These are phyloP conservation scores for Striga hermonthica DNA, from an alignment of 305 asterid genomes.

Conservation along the genomic window DNA sequence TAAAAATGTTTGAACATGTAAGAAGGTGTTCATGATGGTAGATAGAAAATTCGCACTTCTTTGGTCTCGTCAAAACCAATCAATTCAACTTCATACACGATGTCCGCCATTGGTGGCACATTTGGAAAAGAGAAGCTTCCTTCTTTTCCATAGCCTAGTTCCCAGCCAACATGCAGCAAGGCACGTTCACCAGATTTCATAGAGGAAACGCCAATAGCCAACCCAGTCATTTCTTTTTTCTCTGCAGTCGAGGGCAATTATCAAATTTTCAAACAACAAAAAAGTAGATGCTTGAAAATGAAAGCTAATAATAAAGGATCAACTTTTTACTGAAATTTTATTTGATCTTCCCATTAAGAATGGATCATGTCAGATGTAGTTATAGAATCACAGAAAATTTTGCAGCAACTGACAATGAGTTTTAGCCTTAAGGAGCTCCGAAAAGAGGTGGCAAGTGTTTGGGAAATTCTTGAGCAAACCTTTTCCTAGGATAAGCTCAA, in stretches of 20 bases:
- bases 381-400: not conserved
- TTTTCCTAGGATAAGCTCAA: constrained; percentile 90
- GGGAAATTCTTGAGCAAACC: constrained; percentile 43
- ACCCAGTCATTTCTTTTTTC: constrained; percentile 81
- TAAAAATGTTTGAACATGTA: constrained; percentile 7
- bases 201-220: constrained; percentile 77
- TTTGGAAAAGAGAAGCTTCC: constrained; percentile 98
- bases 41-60: constrained; percentile 58
- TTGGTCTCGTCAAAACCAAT: constrained; percentile 94
- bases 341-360: no score
- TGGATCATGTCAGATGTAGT: constrained; percentile 7
- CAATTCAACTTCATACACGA: constrained; percentile 85
- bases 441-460: constrained; percentile 21
- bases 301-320: no score
- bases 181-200: constrained; percentile 96
- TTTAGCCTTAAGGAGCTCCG: constrained; percentile 4
- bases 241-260: constrained; percentile 48
- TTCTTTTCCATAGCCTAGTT: constrained; percentile 92
- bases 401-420: constrained; percentile 5
- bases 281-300: no score
- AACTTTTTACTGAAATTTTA: no score
- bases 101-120: constrained; percentile 89
- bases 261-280: no score
- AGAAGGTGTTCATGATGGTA: constrained; percentile 19
- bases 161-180: constrained; percentile 75